Conservation (phyloP, 108 stramenopile species). For the Bacterosira constricta region DNA sequence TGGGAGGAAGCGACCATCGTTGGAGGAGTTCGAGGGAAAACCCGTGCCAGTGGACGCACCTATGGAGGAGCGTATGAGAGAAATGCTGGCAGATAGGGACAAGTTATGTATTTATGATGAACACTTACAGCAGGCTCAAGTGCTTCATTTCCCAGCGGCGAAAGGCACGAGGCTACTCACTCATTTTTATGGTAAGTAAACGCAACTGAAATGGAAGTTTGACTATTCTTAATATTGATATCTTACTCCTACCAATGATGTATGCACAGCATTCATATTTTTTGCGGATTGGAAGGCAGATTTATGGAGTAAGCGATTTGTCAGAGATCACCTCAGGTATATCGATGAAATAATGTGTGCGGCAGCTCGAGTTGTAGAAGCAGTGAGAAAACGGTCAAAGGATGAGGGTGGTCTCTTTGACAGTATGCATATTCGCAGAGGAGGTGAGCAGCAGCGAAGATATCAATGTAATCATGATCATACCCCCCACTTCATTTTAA, state of each 20-base stretch:
- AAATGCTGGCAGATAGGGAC: slow-evolving; percentile 66
- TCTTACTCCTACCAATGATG: slow-evolving; percentile 14
- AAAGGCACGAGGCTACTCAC: slow-evolving; percentile 62
- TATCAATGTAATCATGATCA: not conserved
- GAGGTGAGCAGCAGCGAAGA: slow-evolving; percentile 45
- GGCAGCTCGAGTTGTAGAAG: slow-evolving; percentile 72
- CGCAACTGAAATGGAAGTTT: slow-evolving; percentile 27
- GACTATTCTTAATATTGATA: slow-evolving; percentile 29
- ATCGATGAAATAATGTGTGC: slow-evolving; percentile 84
- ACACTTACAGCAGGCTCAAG: slow-evolving; percentile 56
- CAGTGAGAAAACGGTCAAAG: slow-evolving; percentile 48
- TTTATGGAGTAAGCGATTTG: slow-evolving; percentile 72
- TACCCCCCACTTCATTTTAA: not conserved
- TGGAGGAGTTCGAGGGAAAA: slow-evolving; percentile 45
- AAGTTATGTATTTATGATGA: slow-evolving; percentile 76
- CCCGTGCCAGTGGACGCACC: slow-evolving; percentile 66
- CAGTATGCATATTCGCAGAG: slow-evolving; percentile 86
- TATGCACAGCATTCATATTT: slow-evolving; percentile 83
- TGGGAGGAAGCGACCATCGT: slow-evolving; percentile 27
- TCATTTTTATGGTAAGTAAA: slow-evolving; percentile 91
- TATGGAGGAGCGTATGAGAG: slow-evolving; percentile 63
- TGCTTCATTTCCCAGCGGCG: slow-evolving; percentile 70
- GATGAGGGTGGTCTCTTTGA: slow-evolving; percentile 61
- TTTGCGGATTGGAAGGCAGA: slow-evolving; percentile 83
- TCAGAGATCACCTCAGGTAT: slow-evolving; percentile 71